Evolutionary conservation across 2,329 filamentous ascomycete genomes (phyloP).

Genomic region (Fusarium zealandicum): DNA sequence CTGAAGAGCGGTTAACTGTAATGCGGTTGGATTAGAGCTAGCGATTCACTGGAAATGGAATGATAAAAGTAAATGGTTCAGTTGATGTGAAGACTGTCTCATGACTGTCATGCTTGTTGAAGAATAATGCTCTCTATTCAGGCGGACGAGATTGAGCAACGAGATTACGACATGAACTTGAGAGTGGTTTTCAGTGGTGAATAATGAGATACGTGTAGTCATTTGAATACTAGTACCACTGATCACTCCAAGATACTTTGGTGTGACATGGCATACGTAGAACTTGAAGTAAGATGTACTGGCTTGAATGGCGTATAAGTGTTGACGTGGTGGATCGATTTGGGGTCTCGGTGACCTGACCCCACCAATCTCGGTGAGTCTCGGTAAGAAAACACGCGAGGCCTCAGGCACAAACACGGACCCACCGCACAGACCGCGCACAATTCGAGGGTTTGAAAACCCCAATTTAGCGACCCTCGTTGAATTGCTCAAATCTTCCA

Average conservation of each 20-base stretch:
- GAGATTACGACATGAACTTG: background rate
- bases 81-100: too few relatives aligned
- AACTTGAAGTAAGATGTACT: background rate
- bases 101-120: background rate
- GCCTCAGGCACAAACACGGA: constrained; percentile 27
- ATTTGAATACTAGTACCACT: background rate
- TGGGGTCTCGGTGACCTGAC: background rate
- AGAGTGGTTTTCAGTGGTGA: too few relatives aligned
- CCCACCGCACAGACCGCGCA: constrained; percentile 27
- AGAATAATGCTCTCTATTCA: background rate
- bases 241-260: background rate
- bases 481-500: constrained; percentile 44
- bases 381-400: background rate
- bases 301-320: too few relatives aligned
- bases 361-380: constrained; percentile 7
- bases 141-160: constrained; percentile 1
- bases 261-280: background rate
- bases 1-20: constrained; percentile 34
- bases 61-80: too few relatives aligned
- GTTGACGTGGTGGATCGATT: too few relatives aligned
- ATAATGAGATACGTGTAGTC: too few relatives aligned
- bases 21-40: constrained; percentile 7
- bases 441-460: constrained; percentile 49
- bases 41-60: background rate
- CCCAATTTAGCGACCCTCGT: constrained; percentile 50